These are phyloP conservation scores for Arachnopeziza araneosa DNA, from an alignment of 2,329 filamentous ascomycete species.

Conservation along the genomic window DNA sequence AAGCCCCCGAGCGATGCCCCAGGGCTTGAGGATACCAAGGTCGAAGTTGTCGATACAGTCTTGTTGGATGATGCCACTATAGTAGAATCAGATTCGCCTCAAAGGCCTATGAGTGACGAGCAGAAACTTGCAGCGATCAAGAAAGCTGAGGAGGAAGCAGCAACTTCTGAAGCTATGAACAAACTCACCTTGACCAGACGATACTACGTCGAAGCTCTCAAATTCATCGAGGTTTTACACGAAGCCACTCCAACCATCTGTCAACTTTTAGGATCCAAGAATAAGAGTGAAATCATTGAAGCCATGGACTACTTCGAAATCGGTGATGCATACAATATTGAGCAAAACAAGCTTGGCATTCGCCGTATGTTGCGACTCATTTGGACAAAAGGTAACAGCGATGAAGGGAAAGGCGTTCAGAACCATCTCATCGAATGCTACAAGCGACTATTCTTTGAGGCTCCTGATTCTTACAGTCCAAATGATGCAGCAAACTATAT, in stretches of 20 bases:
- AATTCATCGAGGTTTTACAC: conserved; percentile 89
- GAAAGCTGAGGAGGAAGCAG: conserved; percentile 80
- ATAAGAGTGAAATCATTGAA: conserved; percentile 98
- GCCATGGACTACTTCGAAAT: conserved; percentile 98
- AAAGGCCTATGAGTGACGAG: conserved; percentile 74
- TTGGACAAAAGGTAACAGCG: conserved; percentile 99
- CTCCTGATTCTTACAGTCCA: conserved; percentile 77
- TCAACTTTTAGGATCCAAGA: conserved; percentile 85
- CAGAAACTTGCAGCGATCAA: conserved; percentile 67
- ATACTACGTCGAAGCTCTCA: conserved; percentile 89
- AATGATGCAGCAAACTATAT: conserved; percentile 95
- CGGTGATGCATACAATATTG: conserved; percentile 91
- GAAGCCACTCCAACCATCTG: conserved; percentile 74
- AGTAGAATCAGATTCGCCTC: conserved; percentile 57
- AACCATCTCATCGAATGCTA: conserved; percentile 96
- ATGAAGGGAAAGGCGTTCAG: conserved; percentile 97
- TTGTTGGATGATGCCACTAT: conserved; percentile 87
- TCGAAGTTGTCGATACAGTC: conserved; percentile 67
- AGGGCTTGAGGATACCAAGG: conserved; percentile 63
- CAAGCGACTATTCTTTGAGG: conserved; percentile 91
- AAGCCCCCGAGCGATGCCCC: conserved; percentile 71
- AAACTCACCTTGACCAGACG: conserved; percentile 82
- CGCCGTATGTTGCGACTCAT: conserved; percentile 93
- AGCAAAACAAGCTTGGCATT: conserved; percentile 88
- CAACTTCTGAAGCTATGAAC: conserved; percentile 80